Percentiles rank a stretch among this genome's conserved stretches.
These are phyloP conservation scores for Euphorbia pulcherrima DNA, from an alignment of 345 rosid genomes.

Conservation along the genomic window DNA sequence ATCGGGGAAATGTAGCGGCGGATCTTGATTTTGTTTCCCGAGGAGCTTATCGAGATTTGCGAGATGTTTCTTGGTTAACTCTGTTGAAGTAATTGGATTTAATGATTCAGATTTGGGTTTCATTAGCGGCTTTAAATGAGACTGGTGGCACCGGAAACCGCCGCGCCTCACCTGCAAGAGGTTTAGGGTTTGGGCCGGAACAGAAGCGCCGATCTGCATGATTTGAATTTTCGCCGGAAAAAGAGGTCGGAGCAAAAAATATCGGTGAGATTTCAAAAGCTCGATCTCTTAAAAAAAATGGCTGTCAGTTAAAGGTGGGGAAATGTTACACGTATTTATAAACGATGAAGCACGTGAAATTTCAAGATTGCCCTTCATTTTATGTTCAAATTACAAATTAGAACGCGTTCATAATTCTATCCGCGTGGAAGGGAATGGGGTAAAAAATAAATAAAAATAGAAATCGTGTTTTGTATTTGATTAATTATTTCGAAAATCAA, in stretches of 20 bases:
- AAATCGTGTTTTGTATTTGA: neutral
- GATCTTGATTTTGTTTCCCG: conserved; percentile 27
- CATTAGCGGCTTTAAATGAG: conserved; percentile 42
- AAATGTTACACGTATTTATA: conserved; percentile 7
- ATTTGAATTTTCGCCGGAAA: neutral
- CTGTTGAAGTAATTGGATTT: conserved; percentile 20
- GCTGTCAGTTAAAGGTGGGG: neutral
- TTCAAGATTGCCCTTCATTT: conserved; percentile 3
- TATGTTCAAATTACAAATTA: neutral
- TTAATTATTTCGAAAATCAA: neutral
- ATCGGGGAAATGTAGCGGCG: neutral
- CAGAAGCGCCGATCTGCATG: conserved; percentile 45
- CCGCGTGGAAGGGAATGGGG: neutral
- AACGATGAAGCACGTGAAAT: neutral
- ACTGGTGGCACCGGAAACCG: conserved; percentile 47
- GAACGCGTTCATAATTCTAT: neutral
- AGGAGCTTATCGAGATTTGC: conserved; percentile 65
- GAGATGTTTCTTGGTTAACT: conserved; percentile 39
- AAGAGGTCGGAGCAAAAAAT: neutral
- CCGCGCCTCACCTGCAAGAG: conserved; percentile 39
- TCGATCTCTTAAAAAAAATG: neutral
- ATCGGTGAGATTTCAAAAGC: neutral
- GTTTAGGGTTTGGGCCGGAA: conserved; percentile 44
- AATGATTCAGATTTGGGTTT: conserved; percentile 3
- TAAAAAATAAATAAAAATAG: neutral